Base-by-base conservation (phyloP, 768 basidiomycete genomes). In the Pleurotus giganteus region DNA sequence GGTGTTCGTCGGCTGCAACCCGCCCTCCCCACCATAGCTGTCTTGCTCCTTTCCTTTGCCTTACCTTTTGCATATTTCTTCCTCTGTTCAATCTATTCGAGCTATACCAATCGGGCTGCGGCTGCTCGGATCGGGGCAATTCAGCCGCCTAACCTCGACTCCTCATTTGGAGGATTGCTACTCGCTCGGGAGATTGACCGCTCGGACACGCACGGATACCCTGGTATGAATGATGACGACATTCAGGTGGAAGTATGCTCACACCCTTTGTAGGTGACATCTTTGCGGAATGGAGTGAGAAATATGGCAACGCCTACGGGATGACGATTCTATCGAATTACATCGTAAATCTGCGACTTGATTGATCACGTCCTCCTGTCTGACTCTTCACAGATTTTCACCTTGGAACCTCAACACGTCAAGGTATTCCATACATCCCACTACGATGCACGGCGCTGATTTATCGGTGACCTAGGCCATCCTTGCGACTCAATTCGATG, bases 401-500 rank as follows among this genome's bases (percentile, higher is more conserved):
- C 75, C 0, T 47, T 63, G 19, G 78, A 81, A 53, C 80, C 80
- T 5, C 74, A 77, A 41, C 66, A 80, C 55, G 63, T 81, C 59
- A 81, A 80, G 65, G 73, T 70, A 44, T n/a, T 2, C 28, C n/a
- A 19, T 17, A 23, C 3, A 46, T 32, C 21, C 3, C 42, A 15
- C 19, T n/a, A 3, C 42, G 8, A 23, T n/a, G n/a, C n/a, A 55
- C 57, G 43, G 8, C 19, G 15, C n/a, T 47, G 53, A 6, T 47
- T 55, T 15, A n/a, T n/a, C 44, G 46, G 8, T 59, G 27, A 52
- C 52, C 17, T 45, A 74, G 70, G 69, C 75, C 6, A 66, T 77
- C 24, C 69, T 81, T 4, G 73, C 79, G 1, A 78, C 76, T 1
- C 69, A 79, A 52, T 81, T 81, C 44, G 71, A 75, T 15, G 64